Base-by-base conservation (phyloP, 83 land plant species). In the Diphasiastrum complanatum region DNA sequence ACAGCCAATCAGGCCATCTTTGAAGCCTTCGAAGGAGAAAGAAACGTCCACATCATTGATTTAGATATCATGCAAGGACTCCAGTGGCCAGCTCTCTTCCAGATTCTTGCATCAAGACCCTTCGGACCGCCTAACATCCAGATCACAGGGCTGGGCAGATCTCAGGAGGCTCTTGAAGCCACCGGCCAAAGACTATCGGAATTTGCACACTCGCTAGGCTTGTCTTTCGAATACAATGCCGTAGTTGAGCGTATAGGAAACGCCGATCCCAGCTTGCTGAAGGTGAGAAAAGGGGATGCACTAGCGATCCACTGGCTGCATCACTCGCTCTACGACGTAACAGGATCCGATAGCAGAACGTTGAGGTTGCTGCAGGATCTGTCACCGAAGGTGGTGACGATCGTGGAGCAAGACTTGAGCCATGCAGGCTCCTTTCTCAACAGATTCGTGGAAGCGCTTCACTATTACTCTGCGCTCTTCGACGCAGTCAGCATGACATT, bases 291-390 rank as follows among this genome's bases (percentile, higher is more conserved):
- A 50, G 74, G 78, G 38, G 95, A 91, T 41, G 97, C 95, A 46
- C 72, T 91, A 5, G 97, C 97, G 22, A 95, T 91, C 24, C 97
- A 91, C 45, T 91, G 95, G 95, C 51, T 85, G 53, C 95, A 85
- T 64, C 97, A 91, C 61, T 91, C 97, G 25, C 79, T 91, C 2
- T 91, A 91, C 56, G 97, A 91, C 51, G 95, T 91, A 37, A 87
- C 87, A 10, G 97, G 97, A 20, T 82, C 87, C 5, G 97, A 91
- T 51, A 51, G 81, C 48, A 79, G 78, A 45, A 73, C 95, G 0
- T 81, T 91, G 0, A 67, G 76, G 68, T 75, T 91, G 27, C 47
- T 91, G 45, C 89, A 81, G 54, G 60, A 65, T 60, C 65, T 91
- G 62, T 55, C 67, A 27, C 97, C 97, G 4, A 85, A 79, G 62